Base-by-base conservation (phyloP, 345 rosid species). In the Abelmoschus esculentus region DNA sequence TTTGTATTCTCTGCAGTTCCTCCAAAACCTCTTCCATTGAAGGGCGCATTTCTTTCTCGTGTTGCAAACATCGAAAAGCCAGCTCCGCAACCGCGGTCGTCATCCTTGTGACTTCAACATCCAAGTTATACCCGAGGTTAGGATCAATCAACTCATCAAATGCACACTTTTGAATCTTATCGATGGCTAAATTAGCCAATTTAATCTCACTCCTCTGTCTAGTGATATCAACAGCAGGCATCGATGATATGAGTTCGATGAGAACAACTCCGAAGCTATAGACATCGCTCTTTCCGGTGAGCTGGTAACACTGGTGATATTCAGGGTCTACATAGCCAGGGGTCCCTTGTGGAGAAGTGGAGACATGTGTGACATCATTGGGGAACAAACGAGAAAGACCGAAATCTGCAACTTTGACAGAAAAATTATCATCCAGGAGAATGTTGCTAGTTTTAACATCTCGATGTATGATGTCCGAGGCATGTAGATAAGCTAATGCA, bases 231-330 rank as follows among this genome's bases (percentile, higher is more conserved):
- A 89, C 86, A 15, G 89, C 91, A 6, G 89, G 95, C 87, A 79
- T 78, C 2, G 89, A 89, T 0, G 89, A 81, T 53, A 85, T 54
- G 19, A 89, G 87, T 81, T 89, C 91, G 8, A 76, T 67, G 12
- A 89, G 81, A 13, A 89, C 91, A 26, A 89, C 95, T 18, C 88
- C 91, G 22, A 89, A 89, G 80, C 95, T 89, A 49, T 85, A 89
- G 1, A 89, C 91, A 42, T 89, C 95, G 47, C 95, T 89, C 79
- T 82, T 86, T 46, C 74, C 83, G 0, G 86, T 89, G 15, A 89
- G 79, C 73, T 83, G 88, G 79, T 86, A 89, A 68, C 81, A 83
- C 6, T 67, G 83, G 55, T 86, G 78, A 70, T 89, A 89, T 18
- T 89, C 91, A 0, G 91, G 95, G 34, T 89, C 91, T 29, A 86